Base-by-base conservation (phyloP, 306 rosid genomes). In the Citrullus mucosospermus region DNA sequence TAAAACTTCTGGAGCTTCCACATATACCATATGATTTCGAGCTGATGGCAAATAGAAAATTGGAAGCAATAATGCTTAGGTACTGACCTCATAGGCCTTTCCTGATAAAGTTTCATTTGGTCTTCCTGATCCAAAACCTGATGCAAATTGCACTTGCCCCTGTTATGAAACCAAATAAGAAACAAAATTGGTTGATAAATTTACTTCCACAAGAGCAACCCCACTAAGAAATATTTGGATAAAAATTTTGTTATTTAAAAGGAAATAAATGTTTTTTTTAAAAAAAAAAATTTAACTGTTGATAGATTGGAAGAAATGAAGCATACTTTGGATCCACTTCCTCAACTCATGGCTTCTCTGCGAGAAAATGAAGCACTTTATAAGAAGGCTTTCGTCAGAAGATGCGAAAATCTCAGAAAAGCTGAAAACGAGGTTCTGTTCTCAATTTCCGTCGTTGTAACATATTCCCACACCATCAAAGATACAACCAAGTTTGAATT, bases 401-500 rank as follows among this genome's bases (percentile, higher is more conserved):
- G 96, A 87, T 87, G 96, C 63, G 91, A 91, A 53, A 89, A 92
- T 88, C 99, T 95, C 78, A 68, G 76, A 72, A 89, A 87, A 79
- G 91, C 97, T 60, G 99, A 92, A 88, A 84, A 80, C 58, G 97
- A 92, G 97, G 99, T 91, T 58, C 54, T 54, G 15, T 25, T 63
- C 79, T 61, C 60, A 63, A 76, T 51, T 38, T 74, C 61, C 28
- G 28, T 25, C 28, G 28, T 25, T 25, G 28, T 25, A 25, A 25
- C 28, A 25, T 25, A 25, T 25, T 25, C 28, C 28, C 28, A 25
- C 28, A 25, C 28, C 28, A 25, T 25, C 28, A 25, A 25, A 25
- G 28, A 25, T 25, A 25, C 41, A 72, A 15, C 22, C 17, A 72
- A 54, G 30, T 75, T 53, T 32, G 50, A 11, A 50, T 72, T 16